Conservation (phyloP, 2,329 filamentous ascomycete species). For the Amesomyces nigricolor region DNA sequence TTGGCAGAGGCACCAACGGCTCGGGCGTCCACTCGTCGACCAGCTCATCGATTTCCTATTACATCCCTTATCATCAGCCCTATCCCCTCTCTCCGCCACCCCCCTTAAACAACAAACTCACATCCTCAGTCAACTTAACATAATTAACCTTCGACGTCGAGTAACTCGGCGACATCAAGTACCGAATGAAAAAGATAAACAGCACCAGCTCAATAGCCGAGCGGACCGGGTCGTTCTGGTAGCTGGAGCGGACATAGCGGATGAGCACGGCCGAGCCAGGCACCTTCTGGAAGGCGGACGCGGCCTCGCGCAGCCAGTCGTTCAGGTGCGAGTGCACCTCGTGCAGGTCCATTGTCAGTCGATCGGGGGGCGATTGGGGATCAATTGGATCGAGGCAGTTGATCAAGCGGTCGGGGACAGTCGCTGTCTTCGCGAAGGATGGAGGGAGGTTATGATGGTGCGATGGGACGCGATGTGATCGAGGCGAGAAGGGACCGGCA, state of each 20-base stretch:
- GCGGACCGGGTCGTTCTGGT: conserved; percentile 93
- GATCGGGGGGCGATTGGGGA: neutral
- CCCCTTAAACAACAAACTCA: conserved; percentile 22
- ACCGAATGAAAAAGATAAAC: conserved; percentile 91
- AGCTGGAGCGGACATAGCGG: conserved; percentile 93
- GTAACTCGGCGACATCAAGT: conserved; percentile 87
- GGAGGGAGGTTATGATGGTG: too few relatives aligned
- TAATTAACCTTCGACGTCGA: conserved; percentile 85
- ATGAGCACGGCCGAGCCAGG: conserved; percentile 91
- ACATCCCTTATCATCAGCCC: neutral
- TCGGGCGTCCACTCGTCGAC: conserved; percentile 96
- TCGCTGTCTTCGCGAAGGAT: too few relatives aligned
- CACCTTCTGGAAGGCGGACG: conserved; percentile 74
- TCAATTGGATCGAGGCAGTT: neutral
- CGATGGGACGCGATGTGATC: too few relatives aligned
- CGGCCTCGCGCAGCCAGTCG: conserved; percentile 47
- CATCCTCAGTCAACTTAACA: conserved; percentile 80
- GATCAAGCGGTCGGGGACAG: neutral
- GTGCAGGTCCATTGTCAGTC: conserved; percentile 54
- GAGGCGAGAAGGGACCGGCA: too few relatives aligned
- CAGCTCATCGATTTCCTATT: conserved; percentile 83
- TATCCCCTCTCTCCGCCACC: neutral
- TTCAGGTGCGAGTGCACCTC: conserved; percentile 52
- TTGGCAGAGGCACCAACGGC: conserved; percentile 72
- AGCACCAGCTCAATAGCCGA: conserved; percentile 90